These are phyloP conservation scores for Haberlea rhodopensis DNA, from an alignment of 257 asterid genomes.

Conservation along the genomic window DNA sequence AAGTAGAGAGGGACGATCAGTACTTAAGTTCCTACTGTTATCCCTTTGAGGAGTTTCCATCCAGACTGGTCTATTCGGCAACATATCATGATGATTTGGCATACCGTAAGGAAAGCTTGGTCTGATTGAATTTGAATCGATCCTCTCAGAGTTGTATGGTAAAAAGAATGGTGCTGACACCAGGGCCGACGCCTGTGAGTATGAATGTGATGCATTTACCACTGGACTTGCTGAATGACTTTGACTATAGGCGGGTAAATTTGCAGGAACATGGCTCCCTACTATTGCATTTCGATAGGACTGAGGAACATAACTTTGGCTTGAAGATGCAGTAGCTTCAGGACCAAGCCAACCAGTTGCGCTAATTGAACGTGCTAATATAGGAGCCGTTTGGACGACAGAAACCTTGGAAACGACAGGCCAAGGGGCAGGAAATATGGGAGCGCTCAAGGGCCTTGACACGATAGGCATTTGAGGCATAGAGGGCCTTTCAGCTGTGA, in stretches of 20 bases:
- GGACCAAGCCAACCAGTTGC: conserved; percentile 77
- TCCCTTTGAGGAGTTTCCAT: conserved; percentile 50
- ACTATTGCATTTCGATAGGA: conserved; percentile 82
- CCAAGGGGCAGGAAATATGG: conserved; percentile 54
- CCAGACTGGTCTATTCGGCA: conserved; percentile 57
- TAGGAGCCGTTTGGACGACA: conserved; percentile 51
- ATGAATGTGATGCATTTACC: conserved; percentile 42
- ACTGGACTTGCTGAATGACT: conserved; percentile 46
- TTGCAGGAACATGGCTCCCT: conserved; percentile 52
- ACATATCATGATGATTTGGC: conserved; percentile 42
- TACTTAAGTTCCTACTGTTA: conserved; percentile 29
- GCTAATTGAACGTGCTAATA: conserved; percentile 69
- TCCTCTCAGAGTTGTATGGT: conserved; percentile 49
- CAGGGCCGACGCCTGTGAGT: conserved; percentile 44
- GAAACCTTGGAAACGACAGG: conserved; percentile 52
- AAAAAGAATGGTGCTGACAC: conserved; percentile 45
- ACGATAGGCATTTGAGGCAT: conserved; percentile 39
- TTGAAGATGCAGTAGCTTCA: conserved; percentile 44
- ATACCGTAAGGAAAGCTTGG: conserved; percentile 59
- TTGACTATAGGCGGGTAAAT: conserved; percentile 45
- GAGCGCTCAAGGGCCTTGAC: conserved; percentile 88
- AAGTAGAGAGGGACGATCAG: conserved; percentile 36
- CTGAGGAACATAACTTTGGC: conserved; percentile 59
- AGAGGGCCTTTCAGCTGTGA: conserved; percentile 41
- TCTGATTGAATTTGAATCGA: conserved; percentile 37